Base-by-base conservation (phyloP, 148 eudicot genomes). In the Camellia granthamiana region DNA sequence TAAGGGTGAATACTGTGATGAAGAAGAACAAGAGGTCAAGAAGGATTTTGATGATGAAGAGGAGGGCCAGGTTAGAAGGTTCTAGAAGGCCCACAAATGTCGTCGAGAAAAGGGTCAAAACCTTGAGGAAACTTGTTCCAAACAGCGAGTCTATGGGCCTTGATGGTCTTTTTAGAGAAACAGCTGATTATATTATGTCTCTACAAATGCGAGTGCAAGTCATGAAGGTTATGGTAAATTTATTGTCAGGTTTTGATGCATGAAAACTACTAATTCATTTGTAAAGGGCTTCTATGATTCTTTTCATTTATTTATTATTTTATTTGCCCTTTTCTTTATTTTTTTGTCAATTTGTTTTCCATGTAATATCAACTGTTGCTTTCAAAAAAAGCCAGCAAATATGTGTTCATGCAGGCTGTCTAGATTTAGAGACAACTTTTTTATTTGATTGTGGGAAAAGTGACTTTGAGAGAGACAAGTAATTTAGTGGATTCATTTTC, bases 191-290 rank as follows among this genome's bases (percentile, higher is more conserved):
- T 75, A 91, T 94, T 61, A 38, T 88, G 84, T 86, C 86, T 42
- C 86, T 92, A 74, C 89, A 92, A 77, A 87, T 87, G 88, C 89
- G 91, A 82, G 92, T 92, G 72, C 84, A 86, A 63, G 75, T 90
- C 75, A 94, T 94, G 98, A 91, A 90, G 73, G 58, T 74, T 78
- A 80, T 94, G 92, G 91, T 94, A 42, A 79, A 89, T 89, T 79
- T 79, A 65, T 78, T 94, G 81, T 74, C 86, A 18, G 80, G 56
- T 54, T 81, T 76, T 51, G 78, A 64, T 63, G 70, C 62, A 23
- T 79, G 60, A 74, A 14, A 23, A 14, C 46, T 43, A 16, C 9
- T 11, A 9, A 52, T 49, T 47, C 55, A 47, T 52, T 47, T 71
- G 23, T 7, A 49, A 8, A 49, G 7, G 4, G 9, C 4, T 7